Percentiles rank a stretch among this genome's conserved stretches.
Evolutionary conservation across 805 yeast species (phyloP).

Genomic region (Ogataea haglerorum): DNA sequence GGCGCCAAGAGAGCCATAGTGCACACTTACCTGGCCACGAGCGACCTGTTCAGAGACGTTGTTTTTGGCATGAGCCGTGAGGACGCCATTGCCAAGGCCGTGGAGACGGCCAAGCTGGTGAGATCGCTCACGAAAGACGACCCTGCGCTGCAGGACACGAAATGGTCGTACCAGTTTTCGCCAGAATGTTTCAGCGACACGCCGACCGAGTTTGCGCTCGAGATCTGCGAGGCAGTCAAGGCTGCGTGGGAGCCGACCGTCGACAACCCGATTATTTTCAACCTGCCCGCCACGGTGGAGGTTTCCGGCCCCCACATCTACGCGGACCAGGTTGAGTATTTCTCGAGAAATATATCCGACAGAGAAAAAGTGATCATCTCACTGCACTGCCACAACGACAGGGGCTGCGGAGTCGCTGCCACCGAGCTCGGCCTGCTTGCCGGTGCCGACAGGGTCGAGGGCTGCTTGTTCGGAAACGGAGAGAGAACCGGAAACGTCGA

Average conservation of each 20-base stretch:
- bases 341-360: conserved; percentile 62
- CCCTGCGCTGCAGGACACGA: conserved; percentile 58
- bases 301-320: conserved; percentile 71
- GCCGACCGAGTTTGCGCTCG: conserved; percentile 68
- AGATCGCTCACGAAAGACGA: conserved; percentile 72
- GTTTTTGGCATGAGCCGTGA: conserved; percentile 70
- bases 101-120: conserved; percentile 65
- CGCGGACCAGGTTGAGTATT: conserved; percentile 79
- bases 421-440: conserved; percentile 72
- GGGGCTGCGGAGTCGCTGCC: conserved; percentile 85
- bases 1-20: conserved; percentile 73
- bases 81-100: conserved; percentile 66
- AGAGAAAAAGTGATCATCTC: conserved; percentile 70
- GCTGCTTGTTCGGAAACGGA: conserved; percentile 80
- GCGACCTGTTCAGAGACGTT: conserved; percentile 70
- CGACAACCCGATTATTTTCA: conserved; percentile 71
- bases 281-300: conserved; percentile 80
- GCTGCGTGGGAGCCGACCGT: conserved; percentile 76
- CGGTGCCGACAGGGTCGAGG: conserved; percentile 86
- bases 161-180: conserved; percentile 71
- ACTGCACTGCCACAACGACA: conserved; percentile 73
- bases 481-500: conserved; percentile 86
- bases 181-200: conserved; percentile 80
- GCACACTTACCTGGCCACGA: conserved; percentile 73
- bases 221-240: conserved; percentile 77